These are phyloP conservation scores for Starmerella apicola DNA, from an alignment of 805 yeast species.

Conservation along the genomic window DNA sequence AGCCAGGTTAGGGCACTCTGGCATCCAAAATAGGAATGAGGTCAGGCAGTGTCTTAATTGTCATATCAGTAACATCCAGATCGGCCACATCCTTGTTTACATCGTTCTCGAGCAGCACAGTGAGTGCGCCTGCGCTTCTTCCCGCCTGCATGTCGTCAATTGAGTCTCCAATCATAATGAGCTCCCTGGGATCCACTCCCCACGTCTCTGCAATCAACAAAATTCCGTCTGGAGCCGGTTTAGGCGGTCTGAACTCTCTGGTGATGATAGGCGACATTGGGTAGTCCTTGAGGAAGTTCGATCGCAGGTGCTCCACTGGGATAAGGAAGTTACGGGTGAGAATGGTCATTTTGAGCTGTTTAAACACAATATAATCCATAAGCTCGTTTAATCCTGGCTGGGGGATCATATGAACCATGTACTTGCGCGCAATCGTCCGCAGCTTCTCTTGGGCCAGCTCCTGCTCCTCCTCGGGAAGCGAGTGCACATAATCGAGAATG, in stretches of 20 bases:
- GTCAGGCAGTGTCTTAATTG: constrained; percentile 24
- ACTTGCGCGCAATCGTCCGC: constrained; percentile 43
- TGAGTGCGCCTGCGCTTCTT: constrained; percentile 45
- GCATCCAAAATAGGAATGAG: constrained; percentile 16
- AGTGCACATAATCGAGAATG: constrained; percentile 39
- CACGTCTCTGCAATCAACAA: constrained; percentile 41
- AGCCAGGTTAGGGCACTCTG: no score
- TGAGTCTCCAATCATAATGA: constrained; percentile 67
- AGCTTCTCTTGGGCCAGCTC: constrained; percentile 36
- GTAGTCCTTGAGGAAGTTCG: constrained; percentile 33
- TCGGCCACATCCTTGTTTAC: constrained; percentile 37
- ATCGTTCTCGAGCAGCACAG: constrained; percentile 42
- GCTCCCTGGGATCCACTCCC: constrained; percentile 34
- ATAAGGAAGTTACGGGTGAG: constrained; percentile 48
- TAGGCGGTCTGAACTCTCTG: constrained; percentile 53
- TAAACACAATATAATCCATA: constrained; percentile 26
- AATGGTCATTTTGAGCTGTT: constrained; percentile 37
- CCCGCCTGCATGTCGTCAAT: constrained; percentile 59
- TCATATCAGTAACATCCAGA: constrained; percentile 29
- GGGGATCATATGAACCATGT: constrained; percentile 45
- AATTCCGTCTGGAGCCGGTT: constrained; percentile 55
- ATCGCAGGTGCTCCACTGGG: constrained; percentile 44
- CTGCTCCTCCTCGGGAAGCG: constrained; percentile 32
- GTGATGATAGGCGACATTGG: constrained; percentile 43
- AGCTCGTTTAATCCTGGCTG: constrained; percentile 37